Evolutionary conservation across 768 basidiomycete genomes (phyloP), one percentile per base, ranked within the genome.

Genomic region (Calocera cornea): DNA sequence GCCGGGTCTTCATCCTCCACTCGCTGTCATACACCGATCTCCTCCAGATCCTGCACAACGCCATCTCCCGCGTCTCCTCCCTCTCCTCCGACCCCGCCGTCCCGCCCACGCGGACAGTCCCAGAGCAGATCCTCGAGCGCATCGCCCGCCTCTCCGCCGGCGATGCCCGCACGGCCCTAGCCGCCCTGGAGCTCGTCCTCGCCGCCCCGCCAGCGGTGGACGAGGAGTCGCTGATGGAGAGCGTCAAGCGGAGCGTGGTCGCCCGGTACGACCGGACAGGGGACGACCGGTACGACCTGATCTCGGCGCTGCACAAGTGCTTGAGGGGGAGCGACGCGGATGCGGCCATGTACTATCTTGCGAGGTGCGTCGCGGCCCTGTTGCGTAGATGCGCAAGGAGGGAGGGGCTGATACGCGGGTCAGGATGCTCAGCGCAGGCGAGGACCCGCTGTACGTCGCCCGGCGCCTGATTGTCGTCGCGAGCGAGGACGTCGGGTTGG

Each of bases 261-360:
- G 81, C 83, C 34, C 81, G 86, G 5, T 90, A 89, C 72, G 89
- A 92, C 74, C 83, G 90, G 36, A 82, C 83, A 10, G 89, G 90
- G 1, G 92, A 92, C 69, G 81, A 81, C 68, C 83, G 80, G 68
- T 92, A 90, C 72, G 89, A 92, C 74, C 86, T 89, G 84, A 91
- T 90, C 71, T 88, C 86, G 34, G 90, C 88, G 1, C 78, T 93
- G 71, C 91, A 94, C 77, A 94, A 94, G 76, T 85, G 84, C 68
- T 82, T 93, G 36, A 82, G 92, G 36, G 92, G 90, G 8, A 84
- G 85, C 66, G 84, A 92, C 69, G 85, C 84, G 5, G 81, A 81
- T 72, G 92, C 90, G 0, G 91, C 91, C 5, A 77, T 92, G 79
- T 94, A 93, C 74, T 94, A 91, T 90, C 80, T 94, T 24, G 90